phyloP scores from a whole-genome alignment of 345 rosid genomes.

The Eucalyptus dawsonii region DNA sequence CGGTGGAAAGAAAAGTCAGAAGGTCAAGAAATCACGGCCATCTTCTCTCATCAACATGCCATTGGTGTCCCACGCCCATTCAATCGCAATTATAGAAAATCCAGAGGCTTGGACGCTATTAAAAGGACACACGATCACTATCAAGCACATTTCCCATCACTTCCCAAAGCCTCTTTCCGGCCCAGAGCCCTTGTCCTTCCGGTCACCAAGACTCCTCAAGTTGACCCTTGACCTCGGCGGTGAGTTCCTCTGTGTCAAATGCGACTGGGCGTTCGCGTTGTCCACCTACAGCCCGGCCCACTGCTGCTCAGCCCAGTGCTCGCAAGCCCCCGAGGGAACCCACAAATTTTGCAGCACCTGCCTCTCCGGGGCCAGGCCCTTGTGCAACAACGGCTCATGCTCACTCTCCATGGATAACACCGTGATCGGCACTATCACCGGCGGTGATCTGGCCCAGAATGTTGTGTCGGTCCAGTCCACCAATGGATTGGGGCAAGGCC shows the following conservation, averaged over 20 bases:
- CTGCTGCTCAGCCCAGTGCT: slow-evolving; percentile 22
- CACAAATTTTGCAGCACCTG: neutral
- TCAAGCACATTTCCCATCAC: neutral
- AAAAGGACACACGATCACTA: too few species aligned
- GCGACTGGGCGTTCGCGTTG: slow-evolving; percentile 20
- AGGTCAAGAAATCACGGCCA: too few species aligned
- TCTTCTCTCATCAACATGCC: too few species aligned
- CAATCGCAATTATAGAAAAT: too few species aligned
- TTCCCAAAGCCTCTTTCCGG: slow-evolving; percentile 6
- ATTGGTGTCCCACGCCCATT: too few species aligned
- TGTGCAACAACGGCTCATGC: slow-evolving; percentile 37
- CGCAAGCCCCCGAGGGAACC: neutral
- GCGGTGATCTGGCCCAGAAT: slow-evolving; percentile 17
- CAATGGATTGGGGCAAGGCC: slow-evolving; percentile 25
- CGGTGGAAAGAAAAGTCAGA: too few species aligned
- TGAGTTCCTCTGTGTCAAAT: slow-evolving; percentile 26
- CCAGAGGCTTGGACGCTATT: too few species aligned
- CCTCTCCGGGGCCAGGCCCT: slow-evolving; percentile 11
- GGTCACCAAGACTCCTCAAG: slow-evolving; percentile 12
- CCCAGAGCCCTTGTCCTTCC: slow-evolving; percentile 26
- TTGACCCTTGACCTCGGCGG: slow-evolving; percentile 30
- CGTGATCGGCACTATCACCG: neutral
- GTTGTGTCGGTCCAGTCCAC: slow-evolving; percentile 22
- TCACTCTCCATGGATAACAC: slow-evolving; percentile 12
- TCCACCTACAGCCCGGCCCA: slow-evolving; percentile 16